Base-by-base conservation (phyloP, 2,329 filamentous ascomycete genomes). In the Colletotrichum theobromicola region DNA sequence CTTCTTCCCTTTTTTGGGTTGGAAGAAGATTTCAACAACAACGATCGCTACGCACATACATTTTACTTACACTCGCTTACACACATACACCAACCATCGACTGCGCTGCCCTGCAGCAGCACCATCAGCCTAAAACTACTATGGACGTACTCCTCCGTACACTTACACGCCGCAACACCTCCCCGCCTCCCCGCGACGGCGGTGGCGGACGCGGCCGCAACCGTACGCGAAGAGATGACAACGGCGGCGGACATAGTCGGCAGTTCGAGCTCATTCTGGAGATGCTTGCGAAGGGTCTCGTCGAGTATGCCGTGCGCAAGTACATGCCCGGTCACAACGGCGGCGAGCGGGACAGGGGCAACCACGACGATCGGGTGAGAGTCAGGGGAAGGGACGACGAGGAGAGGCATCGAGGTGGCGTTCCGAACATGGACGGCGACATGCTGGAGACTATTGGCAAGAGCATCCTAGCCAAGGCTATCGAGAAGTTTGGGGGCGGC, bases 131-230 rank as follows among this genome's bases (percentile, higher is more conserved):
- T 6, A 4, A 57, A 4, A 57, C 50, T 4, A 32, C 50, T 46
- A 74, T 74, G 72, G 72, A 74, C n/a, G 68, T 63, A 7, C 46
- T 74, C 18, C 18, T 74, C 10, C 62, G 72, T n/a, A 70, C 71
- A 67, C 53, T 70, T 28, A 62, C 30, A 64, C 55, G 64, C 35
- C 67, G 61, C 67, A 63, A 74, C 60, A 26, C 32, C n/a, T 24
- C 71, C 3, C 61, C 72, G 13, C 64, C 64, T 4, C 72, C 28
- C 24, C 66, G 60, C 67, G 55, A 55, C 32, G 42, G 64, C 70
- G 58, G 69, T 9, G 34, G 71, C 35, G 63, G 42, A 50, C n/a
- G 64, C 32, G 66, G 34, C 57, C 67, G 60, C 12, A 57, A 66
- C 50, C 62, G 60, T 28, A 26, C 34, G 26, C 30, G 32, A 12